Conservation (phyloP, 2,329 filamentous ascomycete species). For the Trichoderma sp. region DNA sequence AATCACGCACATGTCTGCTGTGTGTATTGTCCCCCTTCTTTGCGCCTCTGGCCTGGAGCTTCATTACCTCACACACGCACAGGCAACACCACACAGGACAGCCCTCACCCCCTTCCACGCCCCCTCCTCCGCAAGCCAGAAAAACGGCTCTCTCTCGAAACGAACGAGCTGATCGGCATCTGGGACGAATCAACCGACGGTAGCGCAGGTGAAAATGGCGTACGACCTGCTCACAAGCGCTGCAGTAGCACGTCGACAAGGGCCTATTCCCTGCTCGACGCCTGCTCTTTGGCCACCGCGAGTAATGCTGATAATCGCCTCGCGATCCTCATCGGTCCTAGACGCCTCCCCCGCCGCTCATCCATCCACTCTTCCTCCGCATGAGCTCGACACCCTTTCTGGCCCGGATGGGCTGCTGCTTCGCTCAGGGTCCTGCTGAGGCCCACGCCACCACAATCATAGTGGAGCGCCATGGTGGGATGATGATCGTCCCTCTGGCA, state of each 20-base stretch:
- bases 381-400: constrained; percentile 18
- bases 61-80: background rate
- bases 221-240: background rate
- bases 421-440: constrained; percentile 25
- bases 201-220: constrained; percentile 26
- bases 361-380: constrained; percentile 21
- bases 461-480: background rate
- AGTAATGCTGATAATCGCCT: constrained; percentile 7
- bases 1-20: background rate
- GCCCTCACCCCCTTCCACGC: background rate
- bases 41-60: background rate
- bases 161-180: constrained; percentile 27
- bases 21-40: no score
- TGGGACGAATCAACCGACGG: constrained; percentile 25
- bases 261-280: constrained; percentile 25
- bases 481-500: background rate
- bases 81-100: background rate
- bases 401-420: constrained; percentile 2
- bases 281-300: constrained; percentile 12
- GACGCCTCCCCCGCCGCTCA: constrained; percentile 12
- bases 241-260: constrained; percentile 2
- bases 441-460: constrained; percentile 20
- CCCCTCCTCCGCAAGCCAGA: constrained; percentile 1
- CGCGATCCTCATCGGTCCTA: background rate
- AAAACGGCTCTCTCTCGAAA: background rate